Evolutionary conservation across 345 rosid species (phyloP), one percentile per base, ranked within the genome.

Genomic region (Trapa incisa): DNA sequence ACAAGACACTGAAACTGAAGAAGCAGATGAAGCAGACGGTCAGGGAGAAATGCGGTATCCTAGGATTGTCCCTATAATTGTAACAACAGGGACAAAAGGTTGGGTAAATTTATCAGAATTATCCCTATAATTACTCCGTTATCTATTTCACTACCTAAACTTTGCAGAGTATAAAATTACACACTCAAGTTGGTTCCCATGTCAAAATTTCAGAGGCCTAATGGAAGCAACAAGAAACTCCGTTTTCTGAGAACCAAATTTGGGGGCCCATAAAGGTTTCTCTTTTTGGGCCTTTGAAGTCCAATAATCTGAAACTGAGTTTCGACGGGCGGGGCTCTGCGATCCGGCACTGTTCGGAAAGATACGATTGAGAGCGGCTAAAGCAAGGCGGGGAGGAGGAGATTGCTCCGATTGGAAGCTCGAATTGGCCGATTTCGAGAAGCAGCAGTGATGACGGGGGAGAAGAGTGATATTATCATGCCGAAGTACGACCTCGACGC

Each of bases 401-500:
- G 65, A 6, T 35, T 36, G 66, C 66, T 39, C 17, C 66, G 7
- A 37, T 64, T 47, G 33, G 60, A n/a, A 64, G 66, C 66, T 65
- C 54, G 68, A 47, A 22, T 14, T 37, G 37, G 63, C 33, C 12
- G 13, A 32, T 45, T 41, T 45, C 14, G 8, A 35, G 38, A 5
- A 6, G 1, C 10, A 45, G 0, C 2, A 2, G 2, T 13, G 17
- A 47, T 38, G 53, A 78, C 83, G 87, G 82, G 67, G 7, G 85
- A 76, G 70, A 81, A 62, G 47, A 81, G 71, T 62, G 80, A 62
- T 15, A 62, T 56, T 9, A 65, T 80, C n/a, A 73, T 83, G 62
- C 70, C 76, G 33, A 76, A 70, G 61, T 81, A 76, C 76, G 89
- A 87, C 67, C 71, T 87, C 47, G 83, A 85, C 70, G 86, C 95